phyloP scores from a whole-genome alignment of 768 basidiomycete species.

The Glaciozyma martinii region DNA sequence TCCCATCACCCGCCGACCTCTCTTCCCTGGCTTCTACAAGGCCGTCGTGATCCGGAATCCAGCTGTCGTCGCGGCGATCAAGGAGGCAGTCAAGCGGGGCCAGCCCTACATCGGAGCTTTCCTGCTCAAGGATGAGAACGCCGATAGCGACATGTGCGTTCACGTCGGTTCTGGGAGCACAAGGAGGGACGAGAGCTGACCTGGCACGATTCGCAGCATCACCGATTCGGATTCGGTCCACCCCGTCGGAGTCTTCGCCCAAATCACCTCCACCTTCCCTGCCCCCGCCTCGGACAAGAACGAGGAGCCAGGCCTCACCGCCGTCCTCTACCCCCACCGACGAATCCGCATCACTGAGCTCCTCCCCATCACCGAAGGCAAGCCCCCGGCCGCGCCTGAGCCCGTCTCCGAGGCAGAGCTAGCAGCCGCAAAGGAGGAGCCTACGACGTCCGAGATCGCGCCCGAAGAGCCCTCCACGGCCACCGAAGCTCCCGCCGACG shows the following conservation, averaged over 20 bases:
- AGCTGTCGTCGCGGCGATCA: constrained; percentile 81
- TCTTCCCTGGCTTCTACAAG: constrained; percentile 97
- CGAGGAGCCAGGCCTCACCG: constrained; percentile 73
- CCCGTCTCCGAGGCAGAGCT: constrained; percentile 42
- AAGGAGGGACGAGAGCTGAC: background rate
- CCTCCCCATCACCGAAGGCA: constrained; percentile 46
- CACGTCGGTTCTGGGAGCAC: background rate
- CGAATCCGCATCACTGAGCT: constrained; percentile 81
- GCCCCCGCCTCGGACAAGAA: constrained; percentile 42
- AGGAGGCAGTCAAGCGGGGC: constrained; percentile 92
- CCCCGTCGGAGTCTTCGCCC: constrained; percentile 89
- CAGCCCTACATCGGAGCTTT: constrained; percentile 97
- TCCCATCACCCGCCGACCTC: constrained; percentile 85
- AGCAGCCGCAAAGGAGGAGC: constrained; percentile 39
- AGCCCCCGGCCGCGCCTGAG: constrained; percentile 11
- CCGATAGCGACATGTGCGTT: constrained; percentile 67
- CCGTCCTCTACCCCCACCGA: constrained; percentile 86
- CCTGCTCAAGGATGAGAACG: constrained; percentile 83
- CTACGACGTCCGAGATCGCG: background rate
- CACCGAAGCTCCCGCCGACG: background rate
- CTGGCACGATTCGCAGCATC: constrained; percentile 43
- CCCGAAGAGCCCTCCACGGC: background rate
- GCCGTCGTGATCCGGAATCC: constrained; percentile 90
- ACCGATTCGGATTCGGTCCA: constrained; percentile 80
- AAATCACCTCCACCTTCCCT: constrained; percentile 86